These are phyloP conservation scores for Yamadazyma takamatsuzukensis DNA, from an alignment of 805 yeast species.

Conservation along the genomic window DNA sequence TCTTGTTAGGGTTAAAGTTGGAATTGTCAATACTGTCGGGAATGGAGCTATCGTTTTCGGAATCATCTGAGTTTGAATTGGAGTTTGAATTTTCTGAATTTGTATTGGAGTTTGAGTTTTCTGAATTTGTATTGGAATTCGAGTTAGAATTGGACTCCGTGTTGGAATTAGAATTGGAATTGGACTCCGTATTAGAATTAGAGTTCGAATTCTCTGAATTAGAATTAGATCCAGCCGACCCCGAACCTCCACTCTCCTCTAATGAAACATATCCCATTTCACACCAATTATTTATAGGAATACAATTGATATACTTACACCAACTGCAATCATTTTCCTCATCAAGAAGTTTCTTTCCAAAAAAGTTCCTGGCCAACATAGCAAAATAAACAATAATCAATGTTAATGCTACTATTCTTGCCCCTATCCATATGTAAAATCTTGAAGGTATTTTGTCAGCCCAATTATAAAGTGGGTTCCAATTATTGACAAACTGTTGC, in stretches of 20 bases:
- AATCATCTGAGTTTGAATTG: neutral
- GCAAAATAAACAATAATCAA: constrained; percentile 49
- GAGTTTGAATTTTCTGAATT: neutral
- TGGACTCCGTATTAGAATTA: constrained; percentile 5
- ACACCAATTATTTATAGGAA: constrained; percentile 73
- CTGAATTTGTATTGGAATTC: no score
- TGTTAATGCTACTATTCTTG: constrained; percentile 43
- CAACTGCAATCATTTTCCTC: constrained; percentile 57
- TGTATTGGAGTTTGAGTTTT: no score
- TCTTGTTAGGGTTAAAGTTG: constrained; percentile 4
- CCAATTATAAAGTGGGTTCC: constrained; percentile 37
- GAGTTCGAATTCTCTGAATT: constrained; percentile 1
- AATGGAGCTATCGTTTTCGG: constrained; percentile 10
- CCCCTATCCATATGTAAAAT: constrained; percentile 51
- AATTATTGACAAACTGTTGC: constrained; percentile 31
- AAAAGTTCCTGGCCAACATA: constrained; percentile 46
- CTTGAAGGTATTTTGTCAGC: constrained; percentile 30
- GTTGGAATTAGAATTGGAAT: constrained; percentile 3
- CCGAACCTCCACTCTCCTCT: no score
- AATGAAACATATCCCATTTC: constrained; percentile 41
- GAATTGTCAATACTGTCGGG: constrained; percentile 20
- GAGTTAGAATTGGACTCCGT: constrained; percentile 10
- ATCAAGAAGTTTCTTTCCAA: constrained; percentile 20
- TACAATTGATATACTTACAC: constrained; percentile 71
- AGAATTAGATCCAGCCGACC: neutral